Evolutionary conservation across 768 basidiomycete genomes (phyloP).

Genomic region (Exidia glandulosa): DNA sequence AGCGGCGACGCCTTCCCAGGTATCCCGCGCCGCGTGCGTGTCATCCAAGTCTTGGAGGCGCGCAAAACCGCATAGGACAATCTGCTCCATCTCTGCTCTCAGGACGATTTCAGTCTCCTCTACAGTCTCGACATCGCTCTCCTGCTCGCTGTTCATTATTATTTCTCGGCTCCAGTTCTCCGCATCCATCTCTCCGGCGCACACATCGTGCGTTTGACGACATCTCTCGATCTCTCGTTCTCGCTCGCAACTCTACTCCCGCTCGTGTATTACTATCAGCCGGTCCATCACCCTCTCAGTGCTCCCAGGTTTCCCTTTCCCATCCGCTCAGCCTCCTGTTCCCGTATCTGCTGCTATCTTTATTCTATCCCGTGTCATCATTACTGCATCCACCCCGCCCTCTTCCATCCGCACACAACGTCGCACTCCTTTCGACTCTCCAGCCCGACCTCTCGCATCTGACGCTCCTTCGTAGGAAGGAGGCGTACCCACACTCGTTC

Average conservation of each 20-base stretch:
- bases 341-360: background rate
- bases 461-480: background rate
- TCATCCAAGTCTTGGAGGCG: background rate
- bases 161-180: background rate
- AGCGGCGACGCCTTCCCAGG: background rate
- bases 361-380: too few species aligned
- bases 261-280: background rate
- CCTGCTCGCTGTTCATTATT: background rate
- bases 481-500: background rate
- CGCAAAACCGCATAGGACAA: background rate
- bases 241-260: background rate
- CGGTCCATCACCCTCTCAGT: background rate
- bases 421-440: too few species aligned
- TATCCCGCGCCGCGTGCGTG: background rate
- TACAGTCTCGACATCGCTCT: too few species aligned
- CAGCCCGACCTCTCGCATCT: background rate
- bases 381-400: too few species aligned
- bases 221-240: too few species aligned
- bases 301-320: background rate
- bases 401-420: too few species aligned
- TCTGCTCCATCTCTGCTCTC: background rate
- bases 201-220: background rate
- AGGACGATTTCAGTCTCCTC: background rate
- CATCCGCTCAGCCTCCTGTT: background rate
- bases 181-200: background rate